These are phyloP conservation scores for Sanghuangporus baumii DNA, from an alignment of 1,284 basidiomycete genomes.

Conservation along the genomic window DNA sequence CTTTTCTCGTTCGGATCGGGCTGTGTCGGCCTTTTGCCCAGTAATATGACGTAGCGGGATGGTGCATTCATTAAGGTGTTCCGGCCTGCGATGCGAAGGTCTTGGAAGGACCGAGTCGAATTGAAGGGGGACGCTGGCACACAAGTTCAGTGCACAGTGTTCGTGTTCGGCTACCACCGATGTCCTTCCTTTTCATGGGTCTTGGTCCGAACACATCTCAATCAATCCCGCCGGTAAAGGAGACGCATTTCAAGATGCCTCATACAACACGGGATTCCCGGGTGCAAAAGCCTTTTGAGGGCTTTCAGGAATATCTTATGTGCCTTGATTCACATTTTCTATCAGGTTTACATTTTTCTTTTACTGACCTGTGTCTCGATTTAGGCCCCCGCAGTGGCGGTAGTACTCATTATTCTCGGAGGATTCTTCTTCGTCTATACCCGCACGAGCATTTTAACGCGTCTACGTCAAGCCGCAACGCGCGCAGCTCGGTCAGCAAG, in stretches of 20 bases:
- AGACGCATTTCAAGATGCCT: too few relatives aligned
- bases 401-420: conserved; percentile 8
- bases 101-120: neutral
- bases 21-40: neutral
- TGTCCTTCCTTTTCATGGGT: too few relatives aligned
- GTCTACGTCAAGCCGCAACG: conserved; percentile 1
- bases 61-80: neutral
- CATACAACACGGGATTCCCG: too few relatives aligned
- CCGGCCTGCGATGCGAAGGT: neutral
- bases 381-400: conserved; percentile 12
- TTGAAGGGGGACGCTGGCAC: neutral
- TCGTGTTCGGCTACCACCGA: neutral
- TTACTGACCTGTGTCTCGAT: neutral
- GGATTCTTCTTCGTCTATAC: conserved; percentile 15
- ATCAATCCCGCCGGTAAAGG: too few relatives aligned
- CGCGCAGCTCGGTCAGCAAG: neutral
- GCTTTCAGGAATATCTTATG: neutral
- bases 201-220: too few relatives aligned
- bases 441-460: conserved; percentile 3
- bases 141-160: neutral
- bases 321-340: neutral
- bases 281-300: too few relatives aligned
- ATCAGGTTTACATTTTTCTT: neutral
- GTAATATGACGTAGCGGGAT: neutral
- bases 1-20: neutral